Evolutionary conservation across 192 early-diverging fungal genomes (phyloP).

Genomic region (Umbelopsis sp.): DNA sequence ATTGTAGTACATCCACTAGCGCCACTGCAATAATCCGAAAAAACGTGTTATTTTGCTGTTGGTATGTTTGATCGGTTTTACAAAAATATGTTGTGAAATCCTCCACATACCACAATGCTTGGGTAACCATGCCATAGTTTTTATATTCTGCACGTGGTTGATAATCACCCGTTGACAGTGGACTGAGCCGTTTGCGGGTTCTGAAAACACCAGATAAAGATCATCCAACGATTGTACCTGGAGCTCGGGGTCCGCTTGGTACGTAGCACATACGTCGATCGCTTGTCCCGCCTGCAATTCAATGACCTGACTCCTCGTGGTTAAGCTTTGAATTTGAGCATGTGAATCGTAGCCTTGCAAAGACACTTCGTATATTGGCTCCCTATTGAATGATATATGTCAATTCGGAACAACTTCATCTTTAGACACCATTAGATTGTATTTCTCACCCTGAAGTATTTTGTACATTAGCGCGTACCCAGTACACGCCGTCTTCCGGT

Average conservation of each 20-base stretch:
- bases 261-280: conserved; percentile 18
- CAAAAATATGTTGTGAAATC: neutral
- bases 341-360: neutral
- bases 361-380: neutral
- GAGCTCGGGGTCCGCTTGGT: neutral
- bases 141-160: conserved; percentile 1
- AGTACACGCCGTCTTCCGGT: neutral
- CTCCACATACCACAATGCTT: neutral
- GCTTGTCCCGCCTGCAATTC: neutral
- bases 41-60: neutral
- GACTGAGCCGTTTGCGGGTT: neutral
- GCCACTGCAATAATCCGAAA: neutral
- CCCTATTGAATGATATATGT: neutral
- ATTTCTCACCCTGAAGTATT: neutral
- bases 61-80: neutral
- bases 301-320: neutral
- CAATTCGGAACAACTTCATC: too few species aligned
- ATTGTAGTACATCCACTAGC: neutral
- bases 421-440: neutral
- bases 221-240: conserved; percentile 3
- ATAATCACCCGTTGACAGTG: neutral
- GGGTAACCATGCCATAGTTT: neutral
- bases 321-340: neutral
- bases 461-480: conserved; percentile 5
- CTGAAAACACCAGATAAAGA: conserved; percentile 14